phyloP scores from a whole-genome alignment of 1,284 basidiomycete genomes.

The Austroboletus novae-zelandiae region DNA sequence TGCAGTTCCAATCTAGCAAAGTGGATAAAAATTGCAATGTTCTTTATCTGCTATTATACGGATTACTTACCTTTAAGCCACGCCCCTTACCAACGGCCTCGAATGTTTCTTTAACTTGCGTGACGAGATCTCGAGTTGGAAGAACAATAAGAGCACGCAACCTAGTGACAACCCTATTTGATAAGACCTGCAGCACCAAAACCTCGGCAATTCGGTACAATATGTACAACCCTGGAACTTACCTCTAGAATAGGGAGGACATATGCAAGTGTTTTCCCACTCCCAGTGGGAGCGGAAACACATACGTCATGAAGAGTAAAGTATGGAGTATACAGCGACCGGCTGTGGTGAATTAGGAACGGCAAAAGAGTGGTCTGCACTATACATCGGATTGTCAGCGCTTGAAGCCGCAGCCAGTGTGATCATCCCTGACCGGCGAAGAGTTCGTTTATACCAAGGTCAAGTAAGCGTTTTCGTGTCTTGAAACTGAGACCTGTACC shows the following conservation, averaged over 20 bases:
- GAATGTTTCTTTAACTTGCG: conserved; percentile 90
- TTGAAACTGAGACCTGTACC: conserved; percentile 56
- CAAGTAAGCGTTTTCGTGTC: conserved; percentile 62
- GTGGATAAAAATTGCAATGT: not conserved
- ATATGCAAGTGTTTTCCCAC: conserved; percentile 96
- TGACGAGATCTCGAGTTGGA: conserved; percentile 94
- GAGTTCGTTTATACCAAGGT: conserved; percentile 76
- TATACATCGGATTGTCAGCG: conserved; percentile 30
- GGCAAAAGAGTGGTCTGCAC: conserved; percentile 86
- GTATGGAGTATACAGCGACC: conserved; percentile 67
- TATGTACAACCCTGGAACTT: conserved; percentile 13
- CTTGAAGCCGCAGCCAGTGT: not conserved
- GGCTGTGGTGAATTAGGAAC: conserved; percentile 57
- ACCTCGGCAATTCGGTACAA: conserved; percentile 2
- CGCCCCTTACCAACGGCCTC: conserved; percentile 84
- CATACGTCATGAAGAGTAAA: conserved; percentile 80
- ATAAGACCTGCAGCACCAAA: conserved; percentile 54
- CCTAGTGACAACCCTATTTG: conserved; percentile 72
- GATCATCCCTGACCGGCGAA: conserved; percentile 71
- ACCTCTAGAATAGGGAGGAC: conserved; percentile 91
- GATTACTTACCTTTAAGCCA: conserved; percentile 68
- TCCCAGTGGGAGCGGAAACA: conserved; percentile 97
- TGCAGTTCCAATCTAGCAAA: conserved; percentile 65
- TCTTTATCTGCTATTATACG: not conserved
- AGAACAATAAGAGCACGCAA: conserved; percentile 91